Evolutionary conservation across 352 stramenopile genomes (phyloP).

Genomic region (Pythium angustatum): DNA sequence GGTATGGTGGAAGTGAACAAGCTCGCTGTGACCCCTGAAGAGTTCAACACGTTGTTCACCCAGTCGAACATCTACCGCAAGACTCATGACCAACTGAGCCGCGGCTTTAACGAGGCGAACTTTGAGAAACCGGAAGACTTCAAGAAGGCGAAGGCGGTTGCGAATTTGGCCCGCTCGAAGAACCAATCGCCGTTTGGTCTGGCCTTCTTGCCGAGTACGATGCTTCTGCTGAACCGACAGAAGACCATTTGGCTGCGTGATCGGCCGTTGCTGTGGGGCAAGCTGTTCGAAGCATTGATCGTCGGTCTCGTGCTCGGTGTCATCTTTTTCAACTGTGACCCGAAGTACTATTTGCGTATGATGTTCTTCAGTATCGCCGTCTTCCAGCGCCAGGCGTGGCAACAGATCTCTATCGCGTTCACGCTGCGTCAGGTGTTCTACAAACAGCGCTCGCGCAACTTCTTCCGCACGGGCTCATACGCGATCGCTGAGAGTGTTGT

Average conservation of each 20-base stretch:
- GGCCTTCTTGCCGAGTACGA: constrained; percentile 43
- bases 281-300: constrained; percentile 59
- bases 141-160: constrained; percentile 54
- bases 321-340: constrained; percentile 60
- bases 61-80: constrained; percentile 57
- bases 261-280: constrained; percentile 58
- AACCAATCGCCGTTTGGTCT: constrained; percentile 53
- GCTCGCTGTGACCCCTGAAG: constrained; percentile 35
- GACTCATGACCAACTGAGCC: constrained; percentile 51
- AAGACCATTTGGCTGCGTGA: constrained; percentile 72
- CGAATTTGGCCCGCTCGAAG: constrained; percentile 49
- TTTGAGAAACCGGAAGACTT: constrained; percentile 65
- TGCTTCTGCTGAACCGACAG: constrained; percentile 57
- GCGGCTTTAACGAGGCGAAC: constrained; percentile 54
- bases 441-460: constrained; percentile 89
- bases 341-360: constrained; percentile 68
- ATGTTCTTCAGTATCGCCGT: constrained; percentile 71
- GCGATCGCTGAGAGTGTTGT: constrained; percentile 64
- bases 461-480: constrained; percentile 86
- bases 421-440: constrained; percentile 86
- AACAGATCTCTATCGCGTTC: constrained; percentile 72
- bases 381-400: constrained; percentile 73
- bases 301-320: constrained; percentile 80
- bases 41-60: constrained; percentile 60
- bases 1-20: constrained; percentile 33